A percentile compares a stretch with the other conserved stretches of the same genome.
These are phyloP conservation scores for Iris pallida DNA, from an alignment of 116 monocot genomes.

Conservation along the genomic window DNA sequence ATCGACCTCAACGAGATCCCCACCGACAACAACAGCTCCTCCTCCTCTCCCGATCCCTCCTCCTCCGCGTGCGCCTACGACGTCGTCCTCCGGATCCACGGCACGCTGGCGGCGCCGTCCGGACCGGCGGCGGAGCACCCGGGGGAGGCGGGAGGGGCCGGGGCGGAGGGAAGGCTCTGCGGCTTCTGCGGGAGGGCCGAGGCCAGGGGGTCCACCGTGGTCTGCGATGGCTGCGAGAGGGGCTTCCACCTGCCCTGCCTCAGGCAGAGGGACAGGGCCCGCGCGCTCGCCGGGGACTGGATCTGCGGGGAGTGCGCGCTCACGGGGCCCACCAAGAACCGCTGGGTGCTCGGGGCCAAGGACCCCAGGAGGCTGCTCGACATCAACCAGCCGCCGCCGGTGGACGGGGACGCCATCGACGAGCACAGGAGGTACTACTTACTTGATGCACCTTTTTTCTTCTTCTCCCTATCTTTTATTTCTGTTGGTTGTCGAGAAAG, in stretches of 20 bases:
- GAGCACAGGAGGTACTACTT: constrained; percentile 7
- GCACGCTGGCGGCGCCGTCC: not conserved
- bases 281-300: constrained; percentile 48
- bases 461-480: not conserved
- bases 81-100: constrained; percentile 13
- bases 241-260: constrained; percentile 79
- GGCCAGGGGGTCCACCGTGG: constrained; percentile 47
- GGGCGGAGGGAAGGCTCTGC: constrained; percentile 18
- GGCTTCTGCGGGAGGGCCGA: constrained; percentile 55
- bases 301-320: constrained; percentile 55
- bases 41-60: not conserved
- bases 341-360: constrained; percentile 45
- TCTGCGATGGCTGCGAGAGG: constrained; percentile 88
- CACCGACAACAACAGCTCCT: not conserved
- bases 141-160: constrained; percentile 46
- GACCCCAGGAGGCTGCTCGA: constrained; percentile 41
- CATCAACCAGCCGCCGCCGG: constrained; percentile 76
- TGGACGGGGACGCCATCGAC: constrained; percentile 25
- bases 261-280: constrained; percentile 18
- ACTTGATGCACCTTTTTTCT: constrained; percentile 8
- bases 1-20: constrained; percentile 54
- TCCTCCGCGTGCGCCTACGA: constrained; percentile 12
- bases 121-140: constrained; percentile 19
- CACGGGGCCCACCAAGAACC: constrained; percentile 33
- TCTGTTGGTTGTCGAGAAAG: not conserved